Conservation (phyloP, 805 yeast species). For the Tetrapisispora taiwanensis region DNA sequence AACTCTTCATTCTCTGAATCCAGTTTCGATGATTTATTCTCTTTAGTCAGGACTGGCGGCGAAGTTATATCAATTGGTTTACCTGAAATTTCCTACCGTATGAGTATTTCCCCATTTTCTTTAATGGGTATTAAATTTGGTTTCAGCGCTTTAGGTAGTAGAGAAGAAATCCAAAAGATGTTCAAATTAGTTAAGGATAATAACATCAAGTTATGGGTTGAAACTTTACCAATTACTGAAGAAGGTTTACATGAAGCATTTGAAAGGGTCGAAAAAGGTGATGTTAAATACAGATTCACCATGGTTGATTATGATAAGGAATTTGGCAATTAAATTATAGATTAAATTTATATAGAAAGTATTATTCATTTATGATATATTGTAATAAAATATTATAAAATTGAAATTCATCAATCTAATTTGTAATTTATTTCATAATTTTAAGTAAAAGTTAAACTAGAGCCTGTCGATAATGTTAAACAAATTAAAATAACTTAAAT, state of each 20-base stretch:
- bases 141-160: conserved; percentile 35
- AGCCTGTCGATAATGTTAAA: too few species aligned
- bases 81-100: conserved; percentile 11
- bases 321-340: conserved; percentile 3
- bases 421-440: too few species aligned
- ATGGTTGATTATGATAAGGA: conserved; percentile 39
- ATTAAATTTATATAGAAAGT: too few species aligned
- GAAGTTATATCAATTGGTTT: conserved; percentile 26
- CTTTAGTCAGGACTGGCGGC: conserved; percentile 27
- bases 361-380: too few species aligned
- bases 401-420: too few species aligned
- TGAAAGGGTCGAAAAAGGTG: conserved; percentile 39
- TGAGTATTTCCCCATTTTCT: conserved; percentile 11
- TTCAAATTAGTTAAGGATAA: conserved; percentile 39
- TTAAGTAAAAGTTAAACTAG: too few species aligned
- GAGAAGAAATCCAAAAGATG: conserved; percentile 38
- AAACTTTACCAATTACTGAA: conserved; percentile 39
- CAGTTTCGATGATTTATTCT: conserved; percentile 29
- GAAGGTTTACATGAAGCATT: conserved; percentile 36
- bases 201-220: conserved; percentile 42
- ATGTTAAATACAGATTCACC: conserved; percentile 45
- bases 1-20: conserved; percentile 35
- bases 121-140: conserved; percentile 19
- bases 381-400: too few species aligned
- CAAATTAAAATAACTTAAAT: too few species aligned